These are phyloP conservation scores for Phoma sp. DNA, from an alignment of 2,329 filamentous ascomycete genomes.

Conservation along the genomic window DNA sequence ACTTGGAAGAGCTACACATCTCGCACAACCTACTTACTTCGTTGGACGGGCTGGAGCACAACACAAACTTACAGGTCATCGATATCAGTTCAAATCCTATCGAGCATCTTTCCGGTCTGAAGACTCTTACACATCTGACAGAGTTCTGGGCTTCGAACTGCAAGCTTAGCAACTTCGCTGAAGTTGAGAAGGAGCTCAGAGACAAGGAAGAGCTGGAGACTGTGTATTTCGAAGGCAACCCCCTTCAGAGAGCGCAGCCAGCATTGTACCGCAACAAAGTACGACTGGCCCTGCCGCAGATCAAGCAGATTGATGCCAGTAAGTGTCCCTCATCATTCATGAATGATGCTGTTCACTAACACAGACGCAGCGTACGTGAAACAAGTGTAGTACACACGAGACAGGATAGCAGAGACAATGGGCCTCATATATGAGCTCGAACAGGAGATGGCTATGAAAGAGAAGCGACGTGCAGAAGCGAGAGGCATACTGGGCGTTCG, in stretches of 20 bases:
- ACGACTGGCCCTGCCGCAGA: constrained; percentile 81
- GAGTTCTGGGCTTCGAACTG: constrained; percentile 97
- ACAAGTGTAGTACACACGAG: constrained; percentile 20
- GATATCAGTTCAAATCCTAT: constrained; percentile 93
- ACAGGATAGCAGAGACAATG: neutral
- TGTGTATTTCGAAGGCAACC: constrained; percentile 97
- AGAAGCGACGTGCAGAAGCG: neutral
- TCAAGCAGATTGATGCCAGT: constrained; percentile 97
- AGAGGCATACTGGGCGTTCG: neutral
- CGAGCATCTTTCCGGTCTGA: constrained; percentile 74
- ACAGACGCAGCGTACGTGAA: constrained; percentile 28
- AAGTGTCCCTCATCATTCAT: constrained; percentile 57
- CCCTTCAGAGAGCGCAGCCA: constrained; percentile 79
- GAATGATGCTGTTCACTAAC: constrained; percentile 15
- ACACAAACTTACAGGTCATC: constrained; percentile 69
- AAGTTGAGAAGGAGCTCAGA: constrained; percentile 78
- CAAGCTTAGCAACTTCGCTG: constrained; percentile 77
- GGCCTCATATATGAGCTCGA: neutral
- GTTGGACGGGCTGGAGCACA: constrained; percentile 69
- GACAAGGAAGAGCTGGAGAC: constrained; percentile 84
- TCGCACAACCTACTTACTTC: constrained; percentile 90
- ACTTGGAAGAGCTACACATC: constrained; percentile 92
- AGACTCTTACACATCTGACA: constrained; percentile 73
- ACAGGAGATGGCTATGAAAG: neutral
- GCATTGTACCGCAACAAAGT: constrained; percentile 95